Evolutionary conservation across 1,284 basidiomycete genomes (phyloP).

Genomic region (Ustilago trichophora): DNA sequence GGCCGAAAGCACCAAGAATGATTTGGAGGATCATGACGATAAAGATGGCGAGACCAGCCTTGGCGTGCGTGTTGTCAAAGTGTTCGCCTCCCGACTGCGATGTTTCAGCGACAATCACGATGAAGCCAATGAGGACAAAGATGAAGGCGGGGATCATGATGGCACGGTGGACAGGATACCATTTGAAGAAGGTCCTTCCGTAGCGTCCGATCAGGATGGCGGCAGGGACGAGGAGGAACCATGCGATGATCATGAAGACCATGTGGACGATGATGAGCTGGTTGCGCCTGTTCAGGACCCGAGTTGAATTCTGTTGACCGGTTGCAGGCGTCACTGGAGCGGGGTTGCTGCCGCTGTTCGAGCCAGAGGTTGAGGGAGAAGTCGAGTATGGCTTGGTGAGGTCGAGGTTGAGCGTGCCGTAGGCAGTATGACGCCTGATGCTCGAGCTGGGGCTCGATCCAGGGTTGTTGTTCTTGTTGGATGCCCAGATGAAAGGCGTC

Average conservation of each 20-base stretch:
- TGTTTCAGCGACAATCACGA: slow-evolving; percentile 70
- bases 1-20: slow-evolving; percentile 73
- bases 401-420: slow-evolving; percentile 43
- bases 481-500: slow-evolving; percentile 53
- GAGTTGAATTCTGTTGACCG: slow-evolving; percentile 1
- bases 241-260: slow-evolving; percentile 69
- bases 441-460: slow-evolving; percentile 14
- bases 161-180: slow-evolving; percentile 73
- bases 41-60: slow-evolving; percentile 73
- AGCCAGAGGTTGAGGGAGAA: slow-evolving; percentile 8
- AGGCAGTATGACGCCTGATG: slow-evolving; percentile 34
- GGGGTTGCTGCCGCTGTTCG: background rate
- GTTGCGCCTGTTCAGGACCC: slow-evolving; percentile 32
- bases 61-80: slow-evolving; percentile 65
- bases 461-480: slow-evolving; percentile 40
- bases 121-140: slow-evolving; percentile 71
- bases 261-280: slow-evolving; percentile 49
- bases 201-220: slow-evolving; percentile 74
- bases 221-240: slow-evolving; percentile 73
- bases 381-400: slow-evolving; percentile 50
- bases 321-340: slow-evolving; percentile 15
- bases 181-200: slow-evolving; percentile 72
- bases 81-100: slow-evolving; percentile 9
- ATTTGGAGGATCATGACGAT: slow-evolving; percentile 74
- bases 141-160: slow-evolving; percentile 70